Conservation (phyloP, 768 basidiomycete genomes). For the Tulasnella sp. region DNA sequence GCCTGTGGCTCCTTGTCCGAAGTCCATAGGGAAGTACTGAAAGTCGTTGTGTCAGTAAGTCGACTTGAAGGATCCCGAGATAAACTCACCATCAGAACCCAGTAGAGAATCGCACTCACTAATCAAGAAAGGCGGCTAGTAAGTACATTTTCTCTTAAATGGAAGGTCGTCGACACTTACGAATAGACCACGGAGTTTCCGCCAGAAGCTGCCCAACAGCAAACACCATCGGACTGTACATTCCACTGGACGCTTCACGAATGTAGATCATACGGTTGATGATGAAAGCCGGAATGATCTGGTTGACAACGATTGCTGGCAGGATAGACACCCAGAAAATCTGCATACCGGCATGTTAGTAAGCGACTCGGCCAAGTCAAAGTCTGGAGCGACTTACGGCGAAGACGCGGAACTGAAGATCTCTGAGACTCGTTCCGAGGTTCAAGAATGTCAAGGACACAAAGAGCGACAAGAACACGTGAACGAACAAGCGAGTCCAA, state of each 20-base stretch:
- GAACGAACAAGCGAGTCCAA: constrained; percentile 70
- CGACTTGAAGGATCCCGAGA: too few species aligned
- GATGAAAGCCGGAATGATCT: constrained; percentile 77
- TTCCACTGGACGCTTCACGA: constrained; percentile 66
- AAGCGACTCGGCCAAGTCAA: too few species aligned
- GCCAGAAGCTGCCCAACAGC: constrained; percentile 70
- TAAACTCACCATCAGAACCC: constrained; percentile 33
- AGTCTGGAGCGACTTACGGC: constrained; percentile 29
- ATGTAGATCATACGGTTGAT: constrained; percentile 41
- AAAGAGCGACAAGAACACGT: constrained; percentile 56
- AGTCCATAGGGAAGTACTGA: constrained; percentile 51
- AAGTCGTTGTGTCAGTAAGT: neutral
- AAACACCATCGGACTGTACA: constrained; percentile 79
- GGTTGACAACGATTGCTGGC: constrained; percentile 66
- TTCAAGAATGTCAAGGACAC: constrained; percentile 72
- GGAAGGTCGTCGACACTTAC: neutral
- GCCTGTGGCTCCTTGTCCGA: constrained; percentile 51
- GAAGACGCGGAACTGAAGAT: constrained; percentile 72
- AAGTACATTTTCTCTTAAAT: neutral
- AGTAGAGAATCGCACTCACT: constrained; percentile 62
- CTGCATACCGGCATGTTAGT: neutral
- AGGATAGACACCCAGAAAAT: constrained; percentile 52
- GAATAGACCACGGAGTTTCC: constrained; percentile 63
- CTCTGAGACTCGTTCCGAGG: constrained; percentile 49
- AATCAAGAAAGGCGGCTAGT: neutral